These are phyloP conservation scores for Inga oerstediana DNA, from an alignment of 306 rosid genomes.

Conservation along the genomic window DNA sequence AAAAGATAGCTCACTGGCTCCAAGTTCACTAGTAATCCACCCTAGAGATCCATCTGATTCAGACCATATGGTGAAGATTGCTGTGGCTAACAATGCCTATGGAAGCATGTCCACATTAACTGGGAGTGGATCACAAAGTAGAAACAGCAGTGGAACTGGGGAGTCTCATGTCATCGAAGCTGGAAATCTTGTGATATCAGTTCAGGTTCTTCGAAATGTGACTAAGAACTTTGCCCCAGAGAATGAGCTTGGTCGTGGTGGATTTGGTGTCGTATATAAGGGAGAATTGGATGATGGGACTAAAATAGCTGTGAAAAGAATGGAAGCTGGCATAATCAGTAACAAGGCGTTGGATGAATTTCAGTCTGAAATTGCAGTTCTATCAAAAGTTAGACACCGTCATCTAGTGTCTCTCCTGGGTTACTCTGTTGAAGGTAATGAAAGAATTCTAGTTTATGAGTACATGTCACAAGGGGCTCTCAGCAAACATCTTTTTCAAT, in stretches of 20 bases:
- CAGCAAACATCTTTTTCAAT: conserved; percentile 90
- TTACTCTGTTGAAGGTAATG: conserved; percentile 73
- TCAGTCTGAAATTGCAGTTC: conserved; percentile 93
- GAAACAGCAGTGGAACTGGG: conserved; percentile 61
- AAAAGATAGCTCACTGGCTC: conserved; percentile 45
- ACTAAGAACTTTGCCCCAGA: conserved; percentile 87
- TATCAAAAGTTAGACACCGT: conserved; percentile 95
- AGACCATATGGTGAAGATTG: conserved; percentile 68
- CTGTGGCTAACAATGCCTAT: conserved; percentile 55
- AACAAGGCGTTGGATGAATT: conserved; percentile 93
- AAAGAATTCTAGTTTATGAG: conserved; percentile 89
- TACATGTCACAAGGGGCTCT: conserved; percentile 99
- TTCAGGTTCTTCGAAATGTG: conserved; percentile 84
- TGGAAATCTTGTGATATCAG: conserved; percentile 88
- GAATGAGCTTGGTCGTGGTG: conserved; percentile 98
- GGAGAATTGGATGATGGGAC: conserved; percentile 98
- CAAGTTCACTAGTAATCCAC: conserved; percentile 77
- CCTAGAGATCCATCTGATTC: conserved; percentile 92
- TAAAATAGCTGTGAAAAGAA: conserved; percentile 88
- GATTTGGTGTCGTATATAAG: conserved; percentile 92
- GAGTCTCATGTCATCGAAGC: conserved; percentile 87
- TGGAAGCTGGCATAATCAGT: conserved; percentile 83
- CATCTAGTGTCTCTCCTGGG: conserved; percentile 94
- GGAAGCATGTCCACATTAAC: conserved; percentile 60
- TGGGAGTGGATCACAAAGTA: conserved; percentile 72